Evolutionary conservation across 352 stramenopile species (phyloP).

Genomic region (Blastocystis hominis): DNA sequence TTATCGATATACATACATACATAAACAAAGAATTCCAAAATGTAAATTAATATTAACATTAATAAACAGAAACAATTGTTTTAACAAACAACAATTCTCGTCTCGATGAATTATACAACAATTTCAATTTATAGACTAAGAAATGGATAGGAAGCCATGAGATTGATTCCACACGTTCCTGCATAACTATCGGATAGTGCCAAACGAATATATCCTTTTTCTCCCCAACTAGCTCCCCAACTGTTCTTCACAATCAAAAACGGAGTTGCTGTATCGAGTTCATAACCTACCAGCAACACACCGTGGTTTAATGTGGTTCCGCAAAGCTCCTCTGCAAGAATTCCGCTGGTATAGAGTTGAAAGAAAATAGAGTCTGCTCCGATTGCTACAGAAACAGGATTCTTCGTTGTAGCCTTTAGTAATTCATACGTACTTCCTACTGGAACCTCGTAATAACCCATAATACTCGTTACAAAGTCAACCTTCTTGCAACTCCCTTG

Average conservation of each 20-base stretch:
- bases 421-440: slow-evolving; percentile 72
- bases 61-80: too few relatives aligned
- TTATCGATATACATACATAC: too few relatives aligned
- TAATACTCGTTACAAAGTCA: slow-evolving; percentile 68
- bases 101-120: too few relatives aligned
- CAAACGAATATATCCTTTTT: slow-evolving; percentile 80
- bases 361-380: slow-evolving; percentile 83
- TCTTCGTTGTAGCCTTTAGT: slow-evolving; percentile 75
- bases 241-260: slow-evolving; percentile 94
- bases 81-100: too few relatives aligned
- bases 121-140: too few relatives aligned
- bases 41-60: too few relatives aligned
- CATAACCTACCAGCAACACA: slow-evolving; percentile 84
- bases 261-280: too few relatives aligned
- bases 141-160: neutral
- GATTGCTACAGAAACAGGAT: slow-evolving; percentile 83
- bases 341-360: slow-evolving; percentile 86
- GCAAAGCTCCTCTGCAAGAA: slow-evolving; percentile 71
- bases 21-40: too few relatives aligned
- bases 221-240: slow-evolving; percentile 80
- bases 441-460: slow-evolving; percentile 75
- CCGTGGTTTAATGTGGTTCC: slow-evolving; percentile 86
- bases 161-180: slow-evolving; percentile 6
- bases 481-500: slow-evolving; percentile 64
- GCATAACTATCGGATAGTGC: slow-evolving; percentile 68